phyloP scores from a whole-genome alignment of 1,284 basidiomycete genomes.

The Abortiporus biennis region DNA sequence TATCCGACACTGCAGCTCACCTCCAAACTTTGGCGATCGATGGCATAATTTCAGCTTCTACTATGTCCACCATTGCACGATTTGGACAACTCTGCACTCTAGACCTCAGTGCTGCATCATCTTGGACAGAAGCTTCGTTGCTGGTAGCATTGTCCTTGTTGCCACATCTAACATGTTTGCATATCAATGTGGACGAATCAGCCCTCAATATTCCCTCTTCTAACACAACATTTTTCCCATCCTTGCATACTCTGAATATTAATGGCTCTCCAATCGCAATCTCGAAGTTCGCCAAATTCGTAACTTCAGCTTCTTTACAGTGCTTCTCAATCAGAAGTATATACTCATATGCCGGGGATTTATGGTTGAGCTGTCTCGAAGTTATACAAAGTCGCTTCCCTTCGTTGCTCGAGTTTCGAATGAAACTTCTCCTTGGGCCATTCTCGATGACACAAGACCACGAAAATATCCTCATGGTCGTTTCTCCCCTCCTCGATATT shows the following conservation, averaged over 20 bases:
- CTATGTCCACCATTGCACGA: not conserved
- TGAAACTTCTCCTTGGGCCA: conserved; percentile 2
- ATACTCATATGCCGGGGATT: not conserved
- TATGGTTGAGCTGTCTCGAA: not conserved
- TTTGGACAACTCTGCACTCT: conserved; percentile 4
- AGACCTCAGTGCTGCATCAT: conserved; percentile 4
- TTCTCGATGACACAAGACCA: not conserved
- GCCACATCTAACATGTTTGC: not conserved
- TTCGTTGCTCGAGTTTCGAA: conserved; percentile 2
- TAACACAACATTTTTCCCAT: conserved; percentile 1
- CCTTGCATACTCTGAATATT: not conserved
- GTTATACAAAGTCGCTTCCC: not conserved
- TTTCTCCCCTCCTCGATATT: conserved; percentile 3
- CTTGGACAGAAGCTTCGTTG: not conserved
- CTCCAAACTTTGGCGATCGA: conserved; percentile 1
- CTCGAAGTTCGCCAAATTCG: not conserved
- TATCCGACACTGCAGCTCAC: not conserved
- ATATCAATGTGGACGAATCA: not conserved
- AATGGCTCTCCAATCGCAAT: conserved; percentile 4
- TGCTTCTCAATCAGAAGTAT: conserved; percentile 1
- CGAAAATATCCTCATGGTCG: not conserved
- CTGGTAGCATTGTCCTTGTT: conserved; percentile 3
- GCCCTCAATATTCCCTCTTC: not conserved
- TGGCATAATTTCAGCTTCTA: not conserved
- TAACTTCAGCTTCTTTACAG: conserved; percentile 3